phyloP scores from a whole-genome alignment of 108 stramenopile genomes.

The Skeletonema costatum region DNA sequence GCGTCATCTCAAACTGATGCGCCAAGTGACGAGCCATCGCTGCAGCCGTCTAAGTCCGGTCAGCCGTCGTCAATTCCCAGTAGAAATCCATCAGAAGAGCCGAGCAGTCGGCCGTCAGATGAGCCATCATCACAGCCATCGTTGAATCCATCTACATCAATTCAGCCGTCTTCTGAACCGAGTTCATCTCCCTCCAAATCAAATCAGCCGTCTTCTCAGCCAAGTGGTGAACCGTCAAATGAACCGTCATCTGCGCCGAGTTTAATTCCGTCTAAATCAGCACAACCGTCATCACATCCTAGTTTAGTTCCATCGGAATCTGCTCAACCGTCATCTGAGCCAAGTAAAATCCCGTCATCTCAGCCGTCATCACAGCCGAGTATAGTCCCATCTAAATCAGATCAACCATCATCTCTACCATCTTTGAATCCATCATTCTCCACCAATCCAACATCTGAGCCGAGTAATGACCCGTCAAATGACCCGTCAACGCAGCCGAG shows the following conservation, averaged over 20 bases:
- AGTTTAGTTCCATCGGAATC: background rate
- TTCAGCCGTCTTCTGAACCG: no score
- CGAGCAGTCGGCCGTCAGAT: no score
- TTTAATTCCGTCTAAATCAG: background rate
- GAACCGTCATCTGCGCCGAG: background rate
- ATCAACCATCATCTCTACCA: background rate
- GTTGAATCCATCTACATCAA: no score
- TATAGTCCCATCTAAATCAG: background rate
- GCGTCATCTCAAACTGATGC: no score
- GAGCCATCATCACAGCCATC: no score
- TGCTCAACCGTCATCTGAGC: background rate
- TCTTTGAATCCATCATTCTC: background rate
- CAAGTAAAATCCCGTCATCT: background rate
- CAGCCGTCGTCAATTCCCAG: no score
- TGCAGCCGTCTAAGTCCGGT: no score
- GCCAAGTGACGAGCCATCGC: no score
- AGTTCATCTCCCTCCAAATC: no score
- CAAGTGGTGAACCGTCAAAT: no score
- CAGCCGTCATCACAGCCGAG: background rate
- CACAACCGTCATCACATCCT: background rate
- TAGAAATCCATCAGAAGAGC: no score
- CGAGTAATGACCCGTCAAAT: background rate
- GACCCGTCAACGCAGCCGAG: background rate
- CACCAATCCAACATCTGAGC: background rate
- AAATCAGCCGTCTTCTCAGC: background rate